Evolutionary conservation across 2,329 filamentous ascomycete species (phyloP), one percentile per base, ranked within the genome.

Genomic region (Cadophora gregata): DNA sequence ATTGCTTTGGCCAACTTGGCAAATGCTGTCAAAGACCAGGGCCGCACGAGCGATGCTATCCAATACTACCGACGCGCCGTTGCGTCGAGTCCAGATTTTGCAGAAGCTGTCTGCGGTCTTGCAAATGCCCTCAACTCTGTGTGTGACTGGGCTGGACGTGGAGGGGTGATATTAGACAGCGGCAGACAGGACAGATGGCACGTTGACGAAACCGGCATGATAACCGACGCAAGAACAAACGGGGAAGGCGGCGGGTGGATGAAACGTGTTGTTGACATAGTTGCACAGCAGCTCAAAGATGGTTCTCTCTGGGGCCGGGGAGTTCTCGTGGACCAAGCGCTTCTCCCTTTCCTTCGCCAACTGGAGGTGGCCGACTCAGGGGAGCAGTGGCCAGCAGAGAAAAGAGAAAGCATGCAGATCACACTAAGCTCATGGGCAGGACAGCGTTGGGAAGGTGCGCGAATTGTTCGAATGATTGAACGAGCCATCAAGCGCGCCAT

Each of bases 1-100:
- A 99, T 99, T 75, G 96, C 96, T 38, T 82, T 99, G 64, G 97
- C 96, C 4, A 99, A 99, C 75, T 84, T 99, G 25, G 96, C 96
- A 64, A 99, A 99, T 77, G 96, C 96, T 9, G 94, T 99, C 71
- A 99, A 99, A 78, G 96, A 99, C 77, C 93, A 96, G 73, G 96
- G 96, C 2, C 88, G 92, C 51, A 93, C 98, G 71, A 91, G 89
- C 65, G 96, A 99, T 77, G 96, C 96, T 1, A 98, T 99, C 67
- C 81, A 83, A 29, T 98, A 96, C 78, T 99, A 99, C 81, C 92
- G 88, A 75, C 88, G 94, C 70, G 96, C 96, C 47, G 95, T 99
- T 10, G 85, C 86, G 38, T 89, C 94, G n/a, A 99, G 96, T 73
- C 95, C 96, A 0, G 91, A 97, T 38, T 99, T 99, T 80, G 93